A percentile compares a stretch with the other conserved stretches of the same genome.
Evolutionary conservation across 176 grass and related monocot species (phyloP).

Genomic region (Alloteropsis semialata): DNA sequence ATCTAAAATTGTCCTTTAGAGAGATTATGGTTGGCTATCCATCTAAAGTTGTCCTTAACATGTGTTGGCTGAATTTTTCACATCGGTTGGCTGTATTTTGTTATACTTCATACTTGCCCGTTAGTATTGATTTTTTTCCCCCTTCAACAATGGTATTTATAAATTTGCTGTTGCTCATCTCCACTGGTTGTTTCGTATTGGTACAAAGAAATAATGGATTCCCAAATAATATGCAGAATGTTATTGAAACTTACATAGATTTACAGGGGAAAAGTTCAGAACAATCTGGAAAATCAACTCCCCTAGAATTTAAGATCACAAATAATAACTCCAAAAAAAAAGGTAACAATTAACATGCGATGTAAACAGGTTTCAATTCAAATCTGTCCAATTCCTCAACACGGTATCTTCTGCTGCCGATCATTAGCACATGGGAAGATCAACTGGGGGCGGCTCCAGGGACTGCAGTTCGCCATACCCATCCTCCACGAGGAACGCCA

Average conservation of each 20-base stretch:
- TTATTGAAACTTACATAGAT: slow-evolving; percentile 13
- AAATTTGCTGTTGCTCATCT: background rate
- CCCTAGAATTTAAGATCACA: slow-evolving; percentile 26
- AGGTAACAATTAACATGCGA: slow-evolving; percentile 5
- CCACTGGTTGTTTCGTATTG: background rate
- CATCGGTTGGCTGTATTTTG: background rate
- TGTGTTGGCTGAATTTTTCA: too few species aligned
- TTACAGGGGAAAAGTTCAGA: slow-evolving; percentile 33
- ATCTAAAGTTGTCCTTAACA: background rate
- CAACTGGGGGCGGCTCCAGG: slow-evolving; percentile 44
- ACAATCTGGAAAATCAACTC: slow-evolving; percentile 33
- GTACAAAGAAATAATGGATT: slow-evolving; percentile 22
- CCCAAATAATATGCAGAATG: slow-evolving; percentile 31
- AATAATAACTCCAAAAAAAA: slow-evolving; percentile 4
- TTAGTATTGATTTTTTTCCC: background rate
- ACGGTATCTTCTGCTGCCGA: background rate
- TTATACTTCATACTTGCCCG: background rate
- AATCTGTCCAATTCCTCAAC: too few species aligned
- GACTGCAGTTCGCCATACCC: slow-evolving; percentile 51
- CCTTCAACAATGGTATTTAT: background rate
- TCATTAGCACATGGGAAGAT: slow-evolving; percentile 63
- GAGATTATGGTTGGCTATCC: too few species aligned
- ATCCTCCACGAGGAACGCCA: slow-evolving; percentile 75
- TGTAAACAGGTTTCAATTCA: background rate
- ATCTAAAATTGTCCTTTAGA: slow-evolving; percentile 2